Percentiles rank a stretch among this genome's conserved stretches.
Conservation (phyloP, 768 basidiomycete species). For the Boletus sp. region DNA sequence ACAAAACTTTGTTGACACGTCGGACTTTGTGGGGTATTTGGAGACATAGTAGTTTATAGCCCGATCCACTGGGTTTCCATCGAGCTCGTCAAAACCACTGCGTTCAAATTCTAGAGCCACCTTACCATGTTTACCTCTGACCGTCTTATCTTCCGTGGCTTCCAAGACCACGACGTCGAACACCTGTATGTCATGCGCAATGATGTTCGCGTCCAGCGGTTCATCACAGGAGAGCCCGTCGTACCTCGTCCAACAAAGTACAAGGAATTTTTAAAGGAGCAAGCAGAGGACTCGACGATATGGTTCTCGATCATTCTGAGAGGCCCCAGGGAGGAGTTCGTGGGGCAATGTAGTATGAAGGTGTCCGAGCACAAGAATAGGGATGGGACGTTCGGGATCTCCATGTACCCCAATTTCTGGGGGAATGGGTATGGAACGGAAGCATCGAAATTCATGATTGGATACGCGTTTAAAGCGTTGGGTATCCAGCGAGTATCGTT, state of each 20-base stretch:
- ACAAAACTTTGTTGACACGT: no score
- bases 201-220: conserved; percentile 3
- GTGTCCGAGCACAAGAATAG: conserved; percentile 23
- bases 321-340: background rate
- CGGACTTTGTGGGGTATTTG: no score
- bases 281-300: conserved; percentile 6
- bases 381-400: conserved; percentile 25
- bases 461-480: conserved; percentile 30
- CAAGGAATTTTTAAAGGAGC: conserved; percentile 4
- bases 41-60: no score
- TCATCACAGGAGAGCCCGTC: conserved; percentile 3
- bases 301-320: conserved; percentile 12
- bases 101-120: no score
- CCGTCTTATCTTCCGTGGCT: conserved; percentile 9
- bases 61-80: background rate
- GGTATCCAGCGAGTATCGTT: conserved; percentile 33
- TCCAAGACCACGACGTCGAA: conserved; percentile 7
- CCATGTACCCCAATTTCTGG: conserved; percentile 27
- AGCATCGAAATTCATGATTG: conserved; percentile 33
- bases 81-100: background rate
- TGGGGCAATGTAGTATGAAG: conserved; percentile 15
- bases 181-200: conserved; percentile 7
- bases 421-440: conserved; percentile 37
- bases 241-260: conserved; percentile 3
- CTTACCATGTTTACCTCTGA: conserved; percentile 8